Evolutionary conservation across 768 basidiomycete species (phyloP).

Genomic region (Clitopilus hobsonii): DNA sequence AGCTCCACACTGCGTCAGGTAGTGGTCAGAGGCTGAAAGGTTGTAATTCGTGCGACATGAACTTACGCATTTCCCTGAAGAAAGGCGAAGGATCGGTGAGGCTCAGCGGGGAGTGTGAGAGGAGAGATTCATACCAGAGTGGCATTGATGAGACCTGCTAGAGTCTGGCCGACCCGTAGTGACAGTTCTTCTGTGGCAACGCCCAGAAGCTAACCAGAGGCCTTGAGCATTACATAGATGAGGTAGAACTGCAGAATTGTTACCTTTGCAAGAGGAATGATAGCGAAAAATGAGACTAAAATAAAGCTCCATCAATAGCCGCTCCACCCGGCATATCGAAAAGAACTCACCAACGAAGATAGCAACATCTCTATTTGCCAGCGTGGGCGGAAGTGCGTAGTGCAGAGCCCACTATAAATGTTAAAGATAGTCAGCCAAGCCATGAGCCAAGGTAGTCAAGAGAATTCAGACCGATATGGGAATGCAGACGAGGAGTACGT

Average conservation of each 20-base stretch:
- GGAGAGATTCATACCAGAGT: slow-evolving; percentile 51
- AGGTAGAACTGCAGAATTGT: not conserved
- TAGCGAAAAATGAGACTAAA: slow-evolving; percentile 72
- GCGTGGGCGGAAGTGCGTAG: slow-evolving; percentile 41
- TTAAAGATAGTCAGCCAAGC: not conserved
- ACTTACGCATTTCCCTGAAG: slow-evolving; percentile 47
- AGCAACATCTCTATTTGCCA: slow-evolving; percentile 45
- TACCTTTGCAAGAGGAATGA: slow-evolving; percentile 82
- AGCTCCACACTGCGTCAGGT: slow-evolving; percentile 48
- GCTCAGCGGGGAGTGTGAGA: not conserved
- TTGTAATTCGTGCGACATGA: not conserved
- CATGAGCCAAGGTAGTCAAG: not conserved
- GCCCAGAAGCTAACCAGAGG: slow-evolving; percentile 51
- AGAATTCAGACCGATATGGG: slow-evolving; percentile 53
- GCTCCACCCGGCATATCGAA: not conserved
- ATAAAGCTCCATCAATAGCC: not conserved
- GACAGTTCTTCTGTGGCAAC: slow-evolving; percentile 88
- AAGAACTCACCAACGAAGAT: slow-evolving; percentile 65
- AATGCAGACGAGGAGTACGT: slow-evolving; percentile 67
- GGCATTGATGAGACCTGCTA: slow-evolving; percentile 82
- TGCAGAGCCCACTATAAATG: slow-evolving; percentile 63
- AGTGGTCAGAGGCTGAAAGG: slow-evolving; percentile 1
- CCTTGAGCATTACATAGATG: not conserved
- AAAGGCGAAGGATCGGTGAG: slow-evolving; percentile 1
- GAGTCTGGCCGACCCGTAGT: slow-evolving; percentile 74